Evolutionary conservation across 352 stramenopile genomes (phyloP).

Genomic region (Blastocystis sp.): DNA sequence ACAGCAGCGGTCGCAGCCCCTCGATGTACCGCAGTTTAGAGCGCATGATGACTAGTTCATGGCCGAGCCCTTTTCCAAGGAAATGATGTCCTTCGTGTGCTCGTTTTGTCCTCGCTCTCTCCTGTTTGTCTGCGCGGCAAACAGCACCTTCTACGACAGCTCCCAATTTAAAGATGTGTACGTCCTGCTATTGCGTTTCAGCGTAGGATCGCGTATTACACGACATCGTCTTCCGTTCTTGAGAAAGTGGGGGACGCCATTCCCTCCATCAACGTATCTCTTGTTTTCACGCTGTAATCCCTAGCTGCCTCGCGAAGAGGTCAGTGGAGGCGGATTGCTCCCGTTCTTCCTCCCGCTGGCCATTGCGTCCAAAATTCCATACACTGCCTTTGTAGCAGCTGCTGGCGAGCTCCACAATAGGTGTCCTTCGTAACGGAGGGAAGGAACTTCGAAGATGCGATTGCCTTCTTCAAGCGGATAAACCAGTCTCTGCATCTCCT

Average conservation of each 20-base stretch:
- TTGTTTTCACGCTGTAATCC: neutral
- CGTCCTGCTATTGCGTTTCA: neutral
- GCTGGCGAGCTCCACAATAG: neutral
- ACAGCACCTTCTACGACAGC: constrained; percentile 60
- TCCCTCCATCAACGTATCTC: constrained; percentile 8
- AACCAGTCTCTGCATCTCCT: constrained; percentile 6
- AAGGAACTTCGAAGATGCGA: constrained; percentile 31
- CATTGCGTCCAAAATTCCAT: neutral
- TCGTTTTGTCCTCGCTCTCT: neutral
- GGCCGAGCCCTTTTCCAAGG: neutral
- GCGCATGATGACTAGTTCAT: neutral
- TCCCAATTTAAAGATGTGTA: constrained; percentile 4
- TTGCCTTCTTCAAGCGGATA: neutral
- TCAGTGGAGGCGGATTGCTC: constrained; percentile 38
- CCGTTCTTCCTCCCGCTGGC: neutral
- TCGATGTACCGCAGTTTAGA: neutral
- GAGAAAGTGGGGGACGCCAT: neutral
- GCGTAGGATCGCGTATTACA: constrained; percentile 39
- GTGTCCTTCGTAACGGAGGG: constrained; percentile 42
- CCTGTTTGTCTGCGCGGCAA: neutral
- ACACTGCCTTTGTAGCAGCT: constrained; percentile 16
- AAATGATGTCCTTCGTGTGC: constrained; percentile 20
- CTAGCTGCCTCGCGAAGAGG: constrained; percentile 21
- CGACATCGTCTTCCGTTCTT: neutral
- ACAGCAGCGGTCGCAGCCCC: constrained; percentile 42